Percentiles rank a stretch among this genome's conserved stretches.
phyloP scores from a whole-genome alignment of 352 stramenopile species.

The Pythium monospermum region DNA sequence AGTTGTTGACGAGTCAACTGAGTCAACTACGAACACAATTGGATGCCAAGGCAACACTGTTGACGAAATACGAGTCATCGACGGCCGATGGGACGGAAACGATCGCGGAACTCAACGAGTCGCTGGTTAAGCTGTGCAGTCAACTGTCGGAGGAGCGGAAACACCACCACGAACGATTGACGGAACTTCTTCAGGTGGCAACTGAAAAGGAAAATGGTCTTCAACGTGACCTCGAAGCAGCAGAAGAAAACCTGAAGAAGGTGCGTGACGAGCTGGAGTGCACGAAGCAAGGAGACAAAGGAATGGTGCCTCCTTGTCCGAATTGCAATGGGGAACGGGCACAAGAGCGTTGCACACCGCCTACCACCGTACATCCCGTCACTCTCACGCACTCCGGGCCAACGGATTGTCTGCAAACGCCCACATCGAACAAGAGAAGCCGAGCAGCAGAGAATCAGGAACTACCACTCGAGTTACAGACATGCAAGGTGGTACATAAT shows the following conservation, averaged over 20 bases:
- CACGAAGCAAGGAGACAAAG: no score
- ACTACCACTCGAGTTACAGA: no score
- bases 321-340: no score
- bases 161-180: constrained; percentile 4
- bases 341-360: no score
- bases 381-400: no score
- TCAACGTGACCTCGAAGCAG: not conserved
- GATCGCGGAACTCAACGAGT: constrained; percentile 37
- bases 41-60: constrained; percentile 5
- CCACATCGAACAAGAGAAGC: no score
- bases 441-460: no score
- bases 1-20: constrained; percentile 4
- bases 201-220: not conserved
- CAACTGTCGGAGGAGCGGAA: constrained; percentile 27
- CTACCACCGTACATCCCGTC: no score
- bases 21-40: not conserved
- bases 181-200: not conserved
- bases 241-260: not conserved
- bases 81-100: constrained; percentile 31
- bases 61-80: constrained; percentile 34
- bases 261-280: not conserved
- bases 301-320: no score
- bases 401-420: no score
- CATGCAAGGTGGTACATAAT: no score
- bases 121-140: constrained; percentile 26